Conservation (phyloP, 495 filamentous ascomycete species). For the Xylaria longipes region DNA sequence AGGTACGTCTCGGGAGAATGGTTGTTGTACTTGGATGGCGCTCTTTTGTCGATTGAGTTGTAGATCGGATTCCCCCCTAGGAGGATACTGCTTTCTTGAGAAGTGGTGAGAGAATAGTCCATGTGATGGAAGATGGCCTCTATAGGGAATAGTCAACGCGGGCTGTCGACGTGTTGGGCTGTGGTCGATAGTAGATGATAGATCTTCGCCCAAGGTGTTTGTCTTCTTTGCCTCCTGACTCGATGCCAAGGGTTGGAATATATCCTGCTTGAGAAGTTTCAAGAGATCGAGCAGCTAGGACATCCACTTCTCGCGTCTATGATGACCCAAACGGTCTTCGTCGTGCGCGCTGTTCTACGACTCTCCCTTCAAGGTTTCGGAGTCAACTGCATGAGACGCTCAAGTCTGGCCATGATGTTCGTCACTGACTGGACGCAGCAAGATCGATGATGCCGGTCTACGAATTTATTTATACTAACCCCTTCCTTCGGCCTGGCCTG, state of each 20-base stretch:
- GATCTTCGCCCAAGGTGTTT: background rate
- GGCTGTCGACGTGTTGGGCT: background rate
- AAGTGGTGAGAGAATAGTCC: background rate
- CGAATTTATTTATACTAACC: constrained; percentile 1
- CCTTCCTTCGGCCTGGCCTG: background rate
- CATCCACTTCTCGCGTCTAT: background rate
- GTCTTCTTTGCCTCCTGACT: background rate
- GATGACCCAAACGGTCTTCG: background rate
- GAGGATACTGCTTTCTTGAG: background rate
- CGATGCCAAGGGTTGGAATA: background rate
- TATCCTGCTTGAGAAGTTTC: background rate
- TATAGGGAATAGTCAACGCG: background rate
- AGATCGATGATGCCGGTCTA: background rate
- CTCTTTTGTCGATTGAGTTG: background rate
- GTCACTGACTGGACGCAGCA: background rate
- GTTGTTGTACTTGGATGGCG: background rate
- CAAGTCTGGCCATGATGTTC: background rate
- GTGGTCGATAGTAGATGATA: background rate
- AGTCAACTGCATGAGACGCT: background rate
- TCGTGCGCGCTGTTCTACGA: background rate
- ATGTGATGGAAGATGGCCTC: background rate
- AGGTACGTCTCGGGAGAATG: background rate
- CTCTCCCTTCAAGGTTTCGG: background rate
- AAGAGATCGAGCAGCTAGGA: background rate
- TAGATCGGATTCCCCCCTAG: background rate